Percentiles rank a stretch among this genome's conserved stretches.
These are phyloP conservation scores for Nectriaceae sp. DNA, from an alignment of 2,329 filamentous ascomycete genomes.

Conservation along the genomic window DNA sequence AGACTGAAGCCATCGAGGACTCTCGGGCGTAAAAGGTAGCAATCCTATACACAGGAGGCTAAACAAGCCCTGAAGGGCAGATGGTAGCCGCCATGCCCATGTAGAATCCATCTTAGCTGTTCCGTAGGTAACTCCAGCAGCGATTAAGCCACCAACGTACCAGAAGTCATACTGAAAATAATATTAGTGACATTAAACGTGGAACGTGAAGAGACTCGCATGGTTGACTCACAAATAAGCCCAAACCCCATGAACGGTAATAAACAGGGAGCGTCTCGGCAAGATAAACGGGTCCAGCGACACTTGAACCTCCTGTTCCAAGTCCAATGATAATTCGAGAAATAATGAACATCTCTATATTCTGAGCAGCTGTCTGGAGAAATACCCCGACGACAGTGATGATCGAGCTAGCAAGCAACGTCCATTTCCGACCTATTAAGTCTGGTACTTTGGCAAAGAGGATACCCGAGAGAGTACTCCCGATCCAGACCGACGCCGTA, in stretches of 20 bases:
- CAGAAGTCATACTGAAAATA: constrained; percentile 12
- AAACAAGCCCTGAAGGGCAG: constrained; percentile 33
- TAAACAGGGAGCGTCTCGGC: constrained; percentile 47
- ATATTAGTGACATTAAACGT: not conserved
- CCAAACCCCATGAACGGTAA: constrained; percentile 23
- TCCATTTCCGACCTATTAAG: constrained; percentile 6
- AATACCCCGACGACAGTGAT: constrained; percentile 46
- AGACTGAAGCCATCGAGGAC: constrained; percentile 48
- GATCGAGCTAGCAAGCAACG: constrained; percentile 1
- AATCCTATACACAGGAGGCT: constrained; percentile 28
- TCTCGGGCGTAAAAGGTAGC: constrained; percentile 42
- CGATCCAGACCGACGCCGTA: constrained; percentile 41
- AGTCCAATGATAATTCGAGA: constrained; percentile 50
- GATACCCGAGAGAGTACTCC: constrained; percentile 4
- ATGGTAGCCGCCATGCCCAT: constrained; percentile 40
- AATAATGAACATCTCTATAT: constrained; percentile 53
- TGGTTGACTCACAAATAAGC: constrained; percentile 9
- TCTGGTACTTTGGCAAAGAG: constrained; percentile 5
- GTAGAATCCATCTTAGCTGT: constrained; percentile 33
- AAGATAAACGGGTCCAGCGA: constrained; percentile 49
- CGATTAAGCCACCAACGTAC: constrained; percentile 43
- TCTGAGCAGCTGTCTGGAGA: constrained; percentile 50
- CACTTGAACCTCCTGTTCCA: constrained; percentile 43
- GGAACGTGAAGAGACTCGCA: not conserved
- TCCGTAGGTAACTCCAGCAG: constrained; percentile 46